phyloP scores from a whole-genome alignment of 805 yeast species.

The Brettanomyces bruxellensis region DNA sequence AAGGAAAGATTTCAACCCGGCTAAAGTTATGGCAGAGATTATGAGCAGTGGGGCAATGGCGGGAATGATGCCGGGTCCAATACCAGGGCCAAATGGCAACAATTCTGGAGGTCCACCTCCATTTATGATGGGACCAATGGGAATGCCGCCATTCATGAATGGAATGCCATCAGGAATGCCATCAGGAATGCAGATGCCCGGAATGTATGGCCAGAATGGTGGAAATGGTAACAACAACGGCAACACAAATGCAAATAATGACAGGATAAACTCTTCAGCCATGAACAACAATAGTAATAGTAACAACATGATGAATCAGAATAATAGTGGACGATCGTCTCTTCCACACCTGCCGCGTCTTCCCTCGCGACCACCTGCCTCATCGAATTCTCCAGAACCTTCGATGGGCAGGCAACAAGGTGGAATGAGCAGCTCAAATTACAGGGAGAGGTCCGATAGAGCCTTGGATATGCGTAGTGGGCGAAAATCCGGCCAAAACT shows the following conservation, averaged over 20 bases:
- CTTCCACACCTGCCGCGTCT: slow-evolving; percentile 10
- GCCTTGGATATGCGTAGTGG: slow-evolving; percentile 16
- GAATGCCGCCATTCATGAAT: slow-evolving; percentile 19
- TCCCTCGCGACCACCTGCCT: slow-evolving; percentile 17
- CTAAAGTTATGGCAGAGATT: slow-evolving; percentile 61
- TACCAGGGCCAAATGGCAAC: slow-evolving; percentile 10
- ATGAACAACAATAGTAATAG: not conserved
- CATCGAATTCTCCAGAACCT: slow-evolving; percentile 12
- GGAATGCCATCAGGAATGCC: slow-evolving; percentile 8
- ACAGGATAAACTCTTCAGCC: not conserved
- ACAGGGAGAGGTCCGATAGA: slow-evolving; percentile 22
- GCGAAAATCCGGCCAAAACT: slow-evolving; percentile 1
- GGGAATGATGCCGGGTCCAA: slow-evolving; percentile 22
- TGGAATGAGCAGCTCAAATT: slow-evolving; percentile 9
- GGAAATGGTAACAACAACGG: not conserved
- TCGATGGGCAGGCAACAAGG: not conserved
- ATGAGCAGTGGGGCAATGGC: slow-evolving; percentile 28
- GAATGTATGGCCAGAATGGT: not conserved
- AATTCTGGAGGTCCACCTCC: slow-evolving; percentile 10
- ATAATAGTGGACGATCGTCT: not conserved
- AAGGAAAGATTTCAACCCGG: slow-evolving; percentile 75
- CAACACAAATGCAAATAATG: not conserved
- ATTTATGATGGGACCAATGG: slow-evolving; percentile 15
- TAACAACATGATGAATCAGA: not conserved
- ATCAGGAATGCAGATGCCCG: slow-evolving; percentile 1